phyloP scores from a whole-genome alignment of 2,329 filamentous ascomycete species.

The Colletotrichum shisoi region DNA sequence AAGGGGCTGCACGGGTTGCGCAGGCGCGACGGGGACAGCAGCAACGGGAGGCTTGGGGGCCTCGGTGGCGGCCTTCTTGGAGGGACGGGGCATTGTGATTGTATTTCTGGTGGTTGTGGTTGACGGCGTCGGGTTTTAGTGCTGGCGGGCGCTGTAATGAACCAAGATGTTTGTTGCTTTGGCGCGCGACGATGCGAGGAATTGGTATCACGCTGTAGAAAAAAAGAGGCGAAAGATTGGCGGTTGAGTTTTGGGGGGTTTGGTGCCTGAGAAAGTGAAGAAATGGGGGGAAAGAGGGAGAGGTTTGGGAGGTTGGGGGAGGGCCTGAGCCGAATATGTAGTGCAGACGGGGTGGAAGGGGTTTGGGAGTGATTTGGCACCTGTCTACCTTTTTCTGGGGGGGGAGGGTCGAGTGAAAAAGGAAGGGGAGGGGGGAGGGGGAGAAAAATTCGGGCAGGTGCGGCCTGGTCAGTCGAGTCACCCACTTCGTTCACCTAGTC shows the following conservation, averaged over 20 bases:
- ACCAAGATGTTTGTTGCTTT: constrained; percentile 31
- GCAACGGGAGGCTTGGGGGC: constrained; percentile 50
- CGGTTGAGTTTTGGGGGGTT: constrained; percentile 23
- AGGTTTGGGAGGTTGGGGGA: constrained; percentile 42
- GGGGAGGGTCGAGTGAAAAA: constrained; percentile 38
- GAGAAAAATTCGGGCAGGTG: constrained; percentile 46
- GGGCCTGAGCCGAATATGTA: constrained; percentile 39
- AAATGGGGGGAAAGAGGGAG: constrained; percentile 40
- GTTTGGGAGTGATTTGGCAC: constrained; percentile 36
- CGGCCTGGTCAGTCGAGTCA: constrained; percentile 35
- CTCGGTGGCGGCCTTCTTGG: constrained; percentile 54
- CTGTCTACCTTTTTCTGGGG: constrained; percentile 26
- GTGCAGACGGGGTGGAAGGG: constrained; percentile 35
- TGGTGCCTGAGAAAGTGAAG: constrained; percentile 34
- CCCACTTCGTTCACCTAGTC: neutral
- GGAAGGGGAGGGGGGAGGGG: constrained; percentile 44
- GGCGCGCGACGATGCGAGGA: constrained; percentile 26
- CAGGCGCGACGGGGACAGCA: constrained; percentile 47
- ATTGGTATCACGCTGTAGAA: constrained; percentile 45
- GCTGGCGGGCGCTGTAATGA: constrained; percentile 28
- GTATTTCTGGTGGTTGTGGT: constrained; percentile 40
- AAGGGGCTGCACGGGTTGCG: constrained; percentile 45
- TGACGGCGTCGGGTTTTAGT: constrained; percentile 23
- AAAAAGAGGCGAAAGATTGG: constrained; percentile 32
- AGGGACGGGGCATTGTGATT: constrained; percentile 55